Percentiles rank a stretch among this genome's conserved stretches.
Conservation (phyloP, 2,329 filamentous ascomycete genomes). For the Kalmusia sp. region DNA sequence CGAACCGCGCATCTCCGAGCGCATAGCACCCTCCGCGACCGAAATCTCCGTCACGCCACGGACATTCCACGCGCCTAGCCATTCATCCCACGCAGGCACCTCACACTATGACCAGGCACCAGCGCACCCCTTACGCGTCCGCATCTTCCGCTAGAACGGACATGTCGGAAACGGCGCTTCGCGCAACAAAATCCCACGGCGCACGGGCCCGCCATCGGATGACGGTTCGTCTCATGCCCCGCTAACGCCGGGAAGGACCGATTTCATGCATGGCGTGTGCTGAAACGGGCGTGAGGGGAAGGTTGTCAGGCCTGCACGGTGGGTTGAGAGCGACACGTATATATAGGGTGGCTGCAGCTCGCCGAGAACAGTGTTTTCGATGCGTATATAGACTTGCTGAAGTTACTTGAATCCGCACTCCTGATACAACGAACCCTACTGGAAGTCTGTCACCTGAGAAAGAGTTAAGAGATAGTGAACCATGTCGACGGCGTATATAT, state of each 20-base stretch:
- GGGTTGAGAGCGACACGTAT: background rate
- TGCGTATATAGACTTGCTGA: background rate
- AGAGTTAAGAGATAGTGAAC: background rate
- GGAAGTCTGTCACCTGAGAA: too few species aligned
- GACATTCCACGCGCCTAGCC: background rate
- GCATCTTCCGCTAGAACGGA: background rate
- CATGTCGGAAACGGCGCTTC: conserved; percentile 6
- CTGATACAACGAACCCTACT: too few species aligned
- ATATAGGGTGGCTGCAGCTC: background rate
- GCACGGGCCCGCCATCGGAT: background rate
- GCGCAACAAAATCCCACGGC: background rate
- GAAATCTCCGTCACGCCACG: background rate
- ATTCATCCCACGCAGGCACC: too few species aligned
- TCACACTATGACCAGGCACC: background rate
- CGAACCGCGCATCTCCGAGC: background rate
- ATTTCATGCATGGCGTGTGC: conserved; percentile 1
- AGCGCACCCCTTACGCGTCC: background rate
- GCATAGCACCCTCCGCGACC: background rate
- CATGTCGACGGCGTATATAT: conserved; percentile 42
- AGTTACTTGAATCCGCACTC: too few species aligned
- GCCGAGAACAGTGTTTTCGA: background rate
- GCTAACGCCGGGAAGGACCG: conserved; percentile 12
- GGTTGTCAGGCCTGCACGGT: background rate
- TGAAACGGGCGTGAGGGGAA: conserved; percentile 13
- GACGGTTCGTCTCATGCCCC: background rate